Conservation (phyloP, 305 asterid genomes). For the Plantago rigida region DNA sequence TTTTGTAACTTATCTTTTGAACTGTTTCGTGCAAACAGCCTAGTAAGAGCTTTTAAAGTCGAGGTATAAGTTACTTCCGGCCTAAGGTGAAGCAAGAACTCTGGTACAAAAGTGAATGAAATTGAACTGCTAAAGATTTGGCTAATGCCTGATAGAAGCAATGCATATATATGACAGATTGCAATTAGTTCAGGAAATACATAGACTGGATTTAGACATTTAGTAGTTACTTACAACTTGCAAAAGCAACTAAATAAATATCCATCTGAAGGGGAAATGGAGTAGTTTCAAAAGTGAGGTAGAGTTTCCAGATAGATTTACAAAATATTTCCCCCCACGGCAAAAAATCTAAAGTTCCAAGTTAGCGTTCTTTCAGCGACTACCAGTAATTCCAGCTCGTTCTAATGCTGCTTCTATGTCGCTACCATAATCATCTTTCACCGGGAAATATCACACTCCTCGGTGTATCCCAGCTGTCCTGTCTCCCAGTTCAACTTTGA, state of each 20-base stretch:
- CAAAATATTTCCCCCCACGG: conserved; percentile 31
- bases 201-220: conserved; percentile 10
- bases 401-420: conserved; percentile 24
- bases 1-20: no score
- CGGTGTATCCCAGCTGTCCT: conserved; percentile 63
- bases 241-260: conserved; percentile 21
- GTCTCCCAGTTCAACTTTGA: conserved; percentile 81
- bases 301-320: conserved; percentile 29
- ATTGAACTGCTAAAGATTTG: no score
- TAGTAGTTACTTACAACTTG: conserved; percentile 31
- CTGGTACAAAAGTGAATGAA: no score
- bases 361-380: conserved; percentile 35
- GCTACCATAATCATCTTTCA: conserved; percentile 27
- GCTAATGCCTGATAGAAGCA: neutral
- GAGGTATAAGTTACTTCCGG: no score
- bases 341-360: conserved; percentile 29
- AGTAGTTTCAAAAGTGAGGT: conserved; percentile 17
- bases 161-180: conserved; percentile 7
- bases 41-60: no score
- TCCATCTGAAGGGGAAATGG: conserved; percentile 25
- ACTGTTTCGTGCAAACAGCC: no score
- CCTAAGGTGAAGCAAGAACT: no score
- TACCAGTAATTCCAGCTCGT: conserved; percentile 13
- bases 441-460: conserved; percentile 47
- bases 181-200: conserved; percentile 26